phyloP scores from a whole-genome alignment of 2,329 filamentous ascomycete genomes.

The Graphilbum sp. region DNA sequence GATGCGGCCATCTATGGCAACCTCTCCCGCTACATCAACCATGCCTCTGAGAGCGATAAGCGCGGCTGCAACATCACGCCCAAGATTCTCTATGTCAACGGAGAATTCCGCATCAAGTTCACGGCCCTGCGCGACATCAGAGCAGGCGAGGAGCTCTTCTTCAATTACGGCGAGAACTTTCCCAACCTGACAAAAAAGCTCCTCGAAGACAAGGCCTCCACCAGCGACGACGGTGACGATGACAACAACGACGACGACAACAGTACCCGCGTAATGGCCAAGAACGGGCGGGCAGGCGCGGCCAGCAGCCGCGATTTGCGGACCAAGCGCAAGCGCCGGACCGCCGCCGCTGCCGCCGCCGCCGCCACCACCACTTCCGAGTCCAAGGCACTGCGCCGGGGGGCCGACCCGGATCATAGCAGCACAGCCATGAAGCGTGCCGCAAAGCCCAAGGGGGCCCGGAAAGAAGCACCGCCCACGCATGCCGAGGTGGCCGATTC shows the following conservation, averaged over 20 bases:
- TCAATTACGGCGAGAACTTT: conserved; percentile 61
- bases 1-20: conserved; percentile 67
- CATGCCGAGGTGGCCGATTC: neutral
- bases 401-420: too few species aligned
- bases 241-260: neutral
- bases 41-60: conserved; percentile 38
- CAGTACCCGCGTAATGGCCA: too few species aligned
- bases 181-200: conserved; percentile 41
- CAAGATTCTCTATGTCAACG: conserved; percentile 55
- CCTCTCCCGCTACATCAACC: conserved; percentile 71
- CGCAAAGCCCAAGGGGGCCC: neutral
- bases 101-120: conserved; percentile 61
- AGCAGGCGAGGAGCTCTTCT: conserved; percentile 63
- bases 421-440: too few species aligned
- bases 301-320: too few species aligned
- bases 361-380: too few species aligned
- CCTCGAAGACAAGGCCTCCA: conserved; percentile 23
- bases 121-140: conserved; percentile 50
- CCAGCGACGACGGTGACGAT: conserved; percentile 5
- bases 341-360: neutral
- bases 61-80: conserved; percentile 45
- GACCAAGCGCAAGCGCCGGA: too few species aligned
- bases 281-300: too few species aligned
- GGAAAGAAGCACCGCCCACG: neutral
- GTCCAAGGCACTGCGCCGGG: too few species aligned